These are phyloP conservation scores for Chlorella variabilis DNA, from an alignment of 163 green algal genomes.

Conservation along the genomic window DNA sequence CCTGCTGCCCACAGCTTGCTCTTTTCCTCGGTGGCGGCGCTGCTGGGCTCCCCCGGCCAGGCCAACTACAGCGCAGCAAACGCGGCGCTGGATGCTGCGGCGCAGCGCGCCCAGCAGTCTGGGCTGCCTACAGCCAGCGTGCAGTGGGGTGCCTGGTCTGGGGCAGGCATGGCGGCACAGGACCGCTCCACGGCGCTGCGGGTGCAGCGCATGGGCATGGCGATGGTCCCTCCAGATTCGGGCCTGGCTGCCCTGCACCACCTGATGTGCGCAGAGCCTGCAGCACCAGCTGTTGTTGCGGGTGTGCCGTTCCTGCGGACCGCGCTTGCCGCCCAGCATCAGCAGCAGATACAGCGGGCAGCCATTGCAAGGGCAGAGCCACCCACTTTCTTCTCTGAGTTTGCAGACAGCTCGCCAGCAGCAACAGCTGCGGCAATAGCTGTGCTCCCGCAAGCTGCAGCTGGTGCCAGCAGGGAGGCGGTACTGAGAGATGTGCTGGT, in stretches of 20 bases:
- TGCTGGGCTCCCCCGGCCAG: slow-evolving; percentile 85
- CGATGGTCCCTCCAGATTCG: slow-evolving; percentile 52
- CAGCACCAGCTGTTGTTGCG: slow-evolving; percentile 35
- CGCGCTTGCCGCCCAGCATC: slow-evolving; percentile 18
- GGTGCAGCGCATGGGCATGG: slow-evolving; percentile 77
- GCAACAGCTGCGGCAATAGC: neutral
- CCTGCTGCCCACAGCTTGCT: slow-evolving; percentile 38
- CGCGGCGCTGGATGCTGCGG: slow-evolving; percentile 69
- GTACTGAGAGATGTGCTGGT: slow-evolving; percentile 17
- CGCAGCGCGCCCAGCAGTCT: neutral
- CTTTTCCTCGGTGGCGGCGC: slow-evolving; percentile 86
- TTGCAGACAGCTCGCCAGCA: neutral
- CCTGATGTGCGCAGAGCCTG: neutral
- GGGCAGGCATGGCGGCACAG: slow-evolving; percentile 79
- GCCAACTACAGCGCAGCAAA: slow-evolving; percentile 90
- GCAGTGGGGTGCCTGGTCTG: slow-evolving; percentile 88
- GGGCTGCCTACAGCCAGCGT: slow-evolving; percentile 54
- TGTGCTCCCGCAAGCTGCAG: neutral
- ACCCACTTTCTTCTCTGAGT: neutral
- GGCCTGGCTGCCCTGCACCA: slow-evolving; percentile 65
- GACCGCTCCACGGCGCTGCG: slow-evolving; percentile 61
- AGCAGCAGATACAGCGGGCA: too few relatives aligned
- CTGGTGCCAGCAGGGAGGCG: neutral
- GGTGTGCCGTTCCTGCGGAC: slow-evolving; percentile 66
- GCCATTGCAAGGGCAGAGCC: neutral